Evolutionary conservation across 768 basidiomycete genomes (phyloP).

Genomic region (Leucocoprinus birnbaumii): DNA sequence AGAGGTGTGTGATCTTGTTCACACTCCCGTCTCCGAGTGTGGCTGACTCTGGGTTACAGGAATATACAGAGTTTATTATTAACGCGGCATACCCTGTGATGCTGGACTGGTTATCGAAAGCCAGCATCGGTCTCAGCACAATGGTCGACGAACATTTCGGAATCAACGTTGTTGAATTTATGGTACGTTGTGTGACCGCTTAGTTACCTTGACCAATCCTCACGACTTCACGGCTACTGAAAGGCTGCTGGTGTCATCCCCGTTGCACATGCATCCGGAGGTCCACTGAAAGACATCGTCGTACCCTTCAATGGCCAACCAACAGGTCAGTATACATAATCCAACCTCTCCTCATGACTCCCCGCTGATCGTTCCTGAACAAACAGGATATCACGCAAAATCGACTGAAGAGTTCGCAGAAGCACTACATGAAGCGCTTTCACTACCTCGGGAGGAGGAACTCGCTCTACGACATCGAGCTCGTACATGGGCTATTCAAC

Average conservation of each 20-base stretch:
- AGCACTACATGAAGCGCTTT: slow-evolving; percentile 61
- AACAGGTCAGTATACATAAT: slow-evolving; percentile 47
- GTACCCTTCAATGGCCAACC: slow-evolving; percentile 69
- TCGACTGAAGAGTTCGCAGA: slow-evolving; percentile 63
- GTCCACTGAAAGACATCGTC: slow-evolving; percentile 89
- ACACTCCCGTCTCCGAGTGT: too few species aligned
- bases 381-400: slow-evolving; percentile 77
- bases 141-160: slow-evolving; percentile 99
- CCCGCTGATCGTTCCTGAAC: neutral
- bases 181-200: slow-evolving; percentile 56
- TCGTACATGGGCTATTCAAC: slow-evolving; percentile 63
- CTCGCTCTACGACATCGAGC: slow-evolving; percentile 66
- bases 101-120: slow-evolving; percentile 64
- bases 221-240: neutral
- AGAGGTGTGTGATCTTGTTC: slow-evolving; percentile 35
- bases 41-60: slow-evolving; percentile 33
- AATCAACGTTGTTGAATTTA: slow-evolving; percentile 96
- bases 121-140: slow-evolving; percentile 87
- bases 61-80: slow-evolving; percentile 71
- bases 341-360: too few species aligned
- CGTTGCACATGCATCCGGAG: slow-evolving; percentile 89
- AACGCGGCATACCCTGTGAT: slow-evolving; percentile 80
- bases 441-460: slow-evolving; percentile 51
- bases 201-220: neutral
- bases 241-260: slow-evolving; percentile 95